Evolutionary conservation across 129 eudicot species (phyloP).

Genomic region (Chrysanthemum seticuspe): DNA sequence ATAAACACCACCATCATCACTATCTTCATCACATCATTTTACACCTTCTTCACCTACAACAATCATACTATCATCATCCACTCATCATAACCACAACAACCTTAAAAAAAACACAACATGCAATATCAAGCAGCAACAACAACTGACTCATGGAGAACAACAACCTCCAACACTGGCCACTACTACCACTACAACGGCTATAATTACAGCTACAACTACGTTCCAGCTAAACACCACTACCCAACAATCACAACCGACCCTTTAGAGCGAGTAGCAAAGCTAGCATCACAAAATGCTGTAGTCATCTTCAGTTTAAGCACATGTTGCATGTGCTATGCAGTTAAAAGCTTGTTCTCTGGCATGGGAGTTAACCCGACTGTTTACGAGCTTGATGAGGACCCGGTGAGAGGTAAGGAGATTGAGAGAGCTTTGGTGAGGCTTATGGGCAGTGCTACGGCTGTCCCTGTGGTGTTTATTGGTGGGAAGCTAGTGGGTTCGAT

Average conservation of each 20-base stretch:
- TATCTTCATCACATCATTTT: slow-evolving; percentile 19
- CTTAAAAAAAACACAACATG: not conserved
- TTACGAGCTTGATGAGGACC: slow-evolving; percentile 74
- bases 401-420: slow-evolving; percentile 46
- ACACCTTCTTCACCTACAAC: not conserved
- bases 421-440: slow-evolving; percentile 57
- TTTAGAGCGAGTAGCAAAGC: slow-evolving; percentile 54
- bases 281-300: slow-evolving; percentile 75
- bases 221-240: slow-evolving; percentile 36
- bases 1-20: slow-evolving; percentile 35
- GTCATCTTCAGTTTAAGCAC: slow-evolving; percentile 78
- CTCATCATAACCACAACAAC: not conserved
- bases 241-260: slow-evolving; percentile 39
- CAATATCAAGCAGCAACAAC: slow-evolving; percentile 38
- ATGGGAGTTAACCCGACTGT: slow-evolving; percentile 84
- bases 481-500: slow-evolving; percentile 74
- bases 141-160: slow-evolving; percentile 23
- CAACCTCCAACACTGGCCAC: not conserved
- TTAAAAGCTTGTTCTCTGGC: slow-evolving; percentile 71
- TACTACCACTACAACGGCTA: slow-evolving; percentile 4
- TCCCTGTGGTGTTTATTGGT: slow-evolving; percentile 88
- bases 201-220: slow-evolving; percentile 35
- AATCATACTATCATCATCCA: slow-evolving; percentile 7
- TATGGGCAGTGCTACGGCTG: slow-evolving; percentile 46
- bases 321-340: slow-evolving; percentile 87